These are phyloP conservation scores for Aureobasidium sp. DNA, from an alignment of 2,329 filamentous ascomycete species.

Conservation along the genomic window DNA sequence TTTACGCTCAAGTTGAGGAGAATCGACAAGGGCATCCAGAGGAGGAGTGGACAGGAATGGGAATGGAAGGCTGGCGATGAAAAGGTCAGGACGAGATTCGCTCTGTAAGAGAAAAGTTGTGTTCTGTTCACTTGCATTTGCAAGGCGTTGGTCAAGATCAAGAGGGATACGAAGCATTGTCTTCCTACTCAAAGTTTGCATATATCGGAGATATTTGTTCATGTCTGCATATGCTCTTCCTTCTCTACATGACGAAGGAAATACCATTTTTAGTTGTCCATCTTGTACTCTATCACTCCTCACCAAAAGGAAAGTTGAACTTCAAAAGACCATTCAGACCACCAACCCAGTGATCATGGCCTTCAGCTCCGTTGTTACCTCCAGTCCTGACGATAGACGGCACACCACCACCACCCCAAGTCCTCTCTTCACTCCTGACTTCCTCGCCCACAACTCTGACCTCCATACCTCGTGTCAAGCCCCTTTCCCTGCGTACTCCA, in stretches of 20 bases:
- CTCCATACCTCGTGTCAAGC: conserved; percentile 49
- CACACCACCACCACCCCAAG: conserved; percentile 72
- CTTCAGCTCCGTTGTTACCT: conserved; percentile 36
- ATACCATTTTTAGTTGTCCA: too few species aligned
- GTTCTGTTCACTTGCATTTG: background rate
- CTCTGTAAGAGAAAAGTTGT: conserved; percentile 48
- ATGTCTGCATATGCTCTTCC: too few species aligned
- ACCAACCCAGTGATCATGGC: conserved; percentile 92
- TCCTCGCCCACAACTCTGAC: conserved; percentile 82
- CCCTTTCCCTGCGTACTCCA: conserved; percentile 35
- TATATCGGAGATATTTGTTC: too few species aligned
- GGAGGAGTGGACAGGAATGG: conserved; percentile 74
- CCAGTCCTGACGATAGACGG: conserved; percentile 74
- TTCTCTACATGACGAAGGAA: too few species aligned
- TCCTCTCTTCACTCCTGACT: conserved; percentile 45
- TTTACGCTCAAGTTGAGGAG: conserved; percentile 82
- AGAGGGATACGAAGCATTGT: too few species aligned
- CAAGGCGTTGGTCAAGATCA: background rate
- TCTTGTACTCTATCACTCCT: too few species aligned
- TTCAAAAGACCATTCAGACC: conserved; percentile 88
- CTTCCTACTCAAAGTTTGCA: too few species aligned
- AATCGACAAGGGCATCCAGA: conserved; percentile 81
- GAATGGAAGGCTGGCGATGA: conserved; percentile 96
- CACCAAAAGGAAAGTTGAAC: conserved; percentile 95
- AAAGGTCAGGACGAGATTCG: conserved; percentile 87